Conservation (phyloP, 2,329 filamentous ascomycete genomes). For the Arthrobotrys sinensis region DNA sequence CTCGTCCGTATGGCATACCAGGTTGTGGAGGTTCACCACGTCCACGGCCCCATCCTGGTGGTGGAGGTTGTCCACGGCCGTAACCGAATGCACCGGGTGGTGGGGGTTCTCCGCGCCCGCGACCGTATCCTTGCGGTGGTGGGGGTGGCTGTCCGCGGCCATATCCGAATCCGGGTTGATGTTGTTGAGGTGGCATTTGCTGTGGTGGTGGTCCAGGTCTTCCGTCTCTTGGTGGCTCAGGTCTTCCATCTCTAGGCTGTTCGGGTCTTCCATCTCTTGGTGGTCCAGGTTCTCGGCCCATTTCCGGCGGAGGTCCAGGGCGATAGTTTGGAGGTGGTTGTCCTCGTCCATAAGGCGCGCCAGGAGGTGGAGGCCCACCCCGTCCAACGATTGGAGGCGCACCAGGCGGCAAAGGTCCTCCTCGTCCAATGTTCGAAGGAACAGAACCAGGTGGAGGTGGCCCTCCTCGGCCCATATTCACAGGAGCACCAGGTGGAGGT, state of each 20-base stretch:
- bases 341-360: constrained; percentile 23
- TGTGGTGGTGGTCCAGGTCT: constrained; percentile 22
- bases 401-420: constrained; percentile 30
- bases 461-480: constrained; percentile 29
- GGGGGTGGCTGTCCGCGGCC: constrained; percentile 19
- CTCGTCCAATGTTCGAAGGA: constrained; percentile 6
- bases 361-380: constrained; percentile 12
- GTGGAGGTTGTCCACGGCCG: constrained; percentile 30
- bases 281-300: constrained; percentile 1
- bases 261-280: constrained; percentile 14
- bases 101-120: constrained; percentile 13
- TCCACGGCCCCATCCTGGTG: constrained; percentile 31
- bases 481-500: constrained; percentile 19
- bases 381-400: constrained; percentile 11
- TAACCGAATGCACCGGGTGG: constrained; percentile 34
- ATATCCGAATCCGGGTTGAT: constrained; percentile 1
- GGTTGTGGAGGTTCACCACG: constrained; percentile 30
- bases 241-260: neutral
- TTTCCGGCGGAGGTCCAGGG: constrained; percentile 4
- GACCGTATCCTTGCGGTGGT: constrained; percentile 33
- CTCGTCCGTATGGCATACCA: constrained; percentile 18
- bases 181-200: neutral
- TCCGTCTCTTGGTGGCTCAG: constrained; percentile 7
- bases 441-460: neutral
- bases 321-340: constrained; percentile 10